A percentile compares a stretch with the other conserved stretches of the same genome.
These are phyloP conservation scores for Solanum sitiens DNA, from an alignment of 257 asterid genomes.

Conservation along the genomic window DNA sequence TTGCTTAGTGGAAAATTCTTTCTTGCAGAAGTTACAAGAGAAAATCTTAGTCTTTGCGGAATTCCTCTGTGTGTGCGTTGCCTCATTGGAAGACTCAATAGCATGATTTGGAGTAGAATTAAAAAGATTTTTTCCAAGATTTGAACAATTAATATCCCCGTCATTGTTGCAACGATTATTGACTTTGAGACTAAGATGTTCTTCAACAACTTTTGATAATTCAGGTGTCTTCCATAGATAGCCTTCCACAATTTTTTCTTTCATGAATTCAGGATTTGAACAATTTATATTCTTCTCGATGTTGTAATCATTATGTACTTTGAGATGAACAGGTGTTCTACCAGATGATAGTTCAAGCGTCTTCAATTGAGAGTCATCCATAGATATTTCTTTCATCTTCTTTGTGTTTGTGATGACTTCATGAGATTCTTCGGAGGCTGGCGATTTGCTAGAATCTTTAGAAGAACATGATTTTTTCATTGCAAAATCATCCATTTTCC, in stretches of 20 bases:
- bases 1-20: constrained; percentile 13
- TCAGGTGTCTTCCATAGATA: neutral
- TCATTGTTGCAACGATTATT: neutral
- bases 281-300: neutral
- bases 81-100: constrained; percentile 11
- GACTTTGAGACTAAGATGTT: neutral
- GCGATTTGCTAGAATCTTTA: constrained; percentile 26
- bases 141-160: neutral
- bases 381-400: neutral
- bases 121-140: constrained; percentile 27
- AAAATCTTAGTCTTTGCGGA: constrained; percentile 19
- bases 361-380: neutral
- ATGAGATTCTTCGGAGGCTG: constrained; percentile 16
- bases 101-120: neutral
- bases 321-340: constrained; percentile 24
- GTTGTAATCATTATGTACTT: constrained; percentile 10
- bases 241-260: neutral
- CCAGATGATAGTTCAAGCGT: neutral
- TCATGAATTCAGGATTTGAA: neutral
- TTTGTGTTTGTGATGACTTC: neutral
- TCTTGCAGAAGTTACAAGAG: constrained; percentile 31
- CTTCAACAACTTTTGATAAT: neutral
- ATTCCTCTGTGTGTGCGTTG: neutral
- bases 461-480: constrained; percentile 23
- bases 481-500: neutral